A percentile compares a stretch with the other conserved stretches of the same genome.
Evolutionary conservation across 495 filamentous ascomycete species (phyloP).

Genomic region (Clohesyomyces aquaticus): DNA sequence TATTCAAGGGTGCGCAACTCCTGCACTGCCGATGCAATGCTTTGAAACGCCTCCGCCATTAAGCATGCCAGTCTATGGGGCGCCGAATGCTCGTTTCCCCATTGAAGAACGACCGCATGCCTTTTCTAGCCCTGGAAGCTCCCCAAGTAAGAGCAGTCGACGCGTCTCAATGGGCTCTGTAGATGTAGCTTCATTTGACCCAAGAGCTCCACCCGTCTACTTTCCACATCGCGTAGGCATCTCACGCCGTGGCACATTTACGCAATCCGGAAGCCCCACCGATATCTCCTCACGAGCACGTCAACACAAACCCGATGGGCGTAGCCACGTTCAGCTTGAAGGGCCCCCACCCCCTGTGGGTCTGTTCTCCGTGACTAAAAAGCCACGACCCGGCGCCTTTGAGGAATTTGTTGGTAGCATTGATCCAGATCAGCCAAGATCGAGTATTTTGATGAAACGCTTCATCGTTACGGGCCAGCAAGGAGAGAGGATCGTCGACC

Average conservation of each 20-base stretch:
- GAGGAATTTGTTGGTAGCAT: neutral
- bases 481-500: neutral
- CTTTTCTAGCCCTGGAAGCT: neutral
- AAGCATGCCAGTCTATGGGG: neutral
- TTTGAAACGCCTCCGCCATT: neutral
- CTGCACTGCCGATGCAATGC: neutral
- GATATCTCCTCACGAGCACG: neutral
- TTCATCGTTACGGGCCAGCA: neutral
- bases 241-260: neutral
- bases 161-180: constrained; percentile 2
- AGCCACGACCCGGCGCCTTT: neutral
- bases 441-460: neutral
- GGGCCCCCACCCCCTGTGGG: constrained; percentile 8
- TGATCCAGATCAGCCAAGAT: neutral
- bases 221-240: neutral
- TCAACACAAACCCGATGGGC: neutral
- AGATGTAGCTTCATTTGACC: neutral
- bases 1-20: neutral
- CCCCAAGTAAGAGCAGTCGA: neutral
- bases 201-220: neutral
- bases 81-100: neutral
- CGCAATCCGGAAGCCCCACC: neutral
- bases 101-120: neutral
- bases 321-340: neutral
- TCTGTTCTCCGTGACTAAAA: neutral